Conservation (phyloP, 306 rosid genomes). For the Cercis canadensis region DNA sequence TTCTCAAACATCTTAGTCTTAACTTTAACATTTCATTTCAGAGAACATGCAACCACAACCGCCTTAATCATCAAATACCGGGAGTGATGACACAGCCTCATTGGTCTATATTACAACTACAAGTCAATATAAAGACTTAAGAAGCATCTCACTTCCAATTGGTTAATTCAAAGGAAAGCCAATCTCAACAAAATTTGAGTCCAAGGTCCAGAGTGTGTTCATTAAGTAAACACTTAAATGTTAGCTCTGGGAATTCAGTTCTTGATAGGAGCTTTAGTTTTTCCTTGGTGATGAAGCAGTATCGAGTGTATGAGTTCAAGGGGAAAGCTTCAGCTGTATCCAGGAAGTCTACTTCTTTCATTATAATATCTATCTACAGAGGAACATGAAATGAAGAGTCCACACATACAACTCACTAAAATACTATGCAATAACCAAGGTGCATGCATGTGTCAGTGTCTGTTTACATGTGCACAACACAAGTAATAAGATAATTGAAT, state of each 20-base stretch:
- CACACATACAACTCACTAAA: too few species aligned
- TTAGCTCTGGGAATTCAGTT: too few species aligned
- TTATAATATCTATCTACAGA: too few species aligned
- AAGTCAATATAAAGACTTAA: neutral
- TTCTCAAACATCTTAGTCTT: neutral
- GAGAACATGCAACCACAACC: constrained; percentile 6
- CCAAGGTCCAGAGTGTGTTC: neutral
- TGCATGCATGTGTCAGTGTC: too few species aligned
- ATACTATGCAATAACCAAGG: too few species aligned
- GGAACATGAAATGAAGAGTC: too few species aligned
- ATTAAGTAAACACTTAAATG: neutral
- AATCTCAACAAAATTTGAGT: neutral
- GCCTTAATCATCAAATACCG: neutral
- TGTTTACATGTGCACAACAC: too few species aligned
- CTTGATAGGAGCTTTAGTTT: neutral
- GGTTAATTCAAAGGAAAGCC: neutral
- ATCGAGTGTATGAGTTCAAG: too few species aligned
- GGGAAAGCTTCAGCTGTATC: too few species aligned
- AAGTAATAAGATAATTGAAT: too few species aligned
- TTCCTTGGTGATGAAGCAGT: neutral
- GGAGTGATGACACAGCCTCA: neutral
- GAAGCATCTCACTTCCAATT: neutral
- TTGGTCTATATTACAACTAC: neutral
- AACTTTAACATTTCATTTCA: neutral
- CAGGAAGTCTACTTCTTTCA: too few species aligned